A percentile compares a stretch with the other conserved stretches of the same genome.
Conservation (phyloP, 108 stramenopile genomes). For the Discostella pseudostelligera region DNA sequence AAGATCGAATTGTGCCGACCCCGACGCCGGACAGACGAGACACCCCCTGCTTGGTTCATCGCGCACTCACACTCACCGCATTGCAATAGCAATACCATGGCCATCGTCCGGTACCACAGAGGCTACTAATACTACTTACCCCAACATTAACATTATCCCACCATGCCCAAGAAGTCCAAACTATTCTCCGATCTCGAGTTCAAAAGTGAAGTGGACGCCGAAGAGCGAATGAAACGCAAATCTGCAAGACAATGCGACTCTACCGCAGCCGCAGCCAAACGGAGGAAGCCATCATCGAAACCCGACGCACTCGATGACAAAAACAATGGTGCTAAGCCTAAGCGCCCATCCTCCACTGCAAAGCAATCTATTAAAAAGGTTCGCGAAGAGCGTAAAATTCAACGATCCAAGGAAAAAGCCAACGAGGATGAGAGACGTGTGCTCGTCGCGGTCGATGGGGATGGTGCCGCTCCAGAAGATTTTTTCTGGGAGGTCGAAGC, state of each 20-base stretch:
- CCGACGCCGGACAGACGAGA: too few species aligned
- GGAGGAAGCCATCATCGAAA: constrained; percentile 2
- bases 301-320: background rate
- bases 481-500: constrained; percentile 50
- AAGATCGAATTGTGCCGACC: too few species aligned
- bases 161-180: constrained; percentile 18
- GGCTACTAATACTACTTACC: too few species aligned
- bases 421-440: constrained; percentile 22
- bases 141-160: too few species aligned
- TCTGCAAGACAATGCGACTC: constrained; percentile 7
- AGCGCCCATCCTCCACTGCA: background rate
- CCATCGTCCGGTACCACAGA: too few species aligned
- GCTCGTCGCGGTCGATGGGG: constrained; percentile 2
- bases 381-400: constrained; percentile 29
- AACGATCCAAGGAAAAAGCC: constrained; percentile 9
- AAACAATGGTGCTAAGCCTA: background rate
- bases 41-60: too few species aligned
- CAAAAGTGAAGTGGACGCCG: constrained; percentile 26
- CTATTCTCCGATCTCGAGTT: constrained; percentile 40
- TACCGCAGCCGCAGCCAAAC: constrained; percentile 8
- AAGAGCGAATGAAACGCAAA: constrained; percentile 25
- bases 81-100: background rate
- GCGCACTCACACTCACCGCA: too few species aligned
- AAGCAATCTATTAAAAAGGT: constrained; percentile 36
- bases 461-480: constrained; percentile 20